Evolutionary conservation across 1,284 basidiomycete genomes (phyloP), one percentile per base, ranked within the genome.

Genomic region (Fomitopsis palustris): DNA sequence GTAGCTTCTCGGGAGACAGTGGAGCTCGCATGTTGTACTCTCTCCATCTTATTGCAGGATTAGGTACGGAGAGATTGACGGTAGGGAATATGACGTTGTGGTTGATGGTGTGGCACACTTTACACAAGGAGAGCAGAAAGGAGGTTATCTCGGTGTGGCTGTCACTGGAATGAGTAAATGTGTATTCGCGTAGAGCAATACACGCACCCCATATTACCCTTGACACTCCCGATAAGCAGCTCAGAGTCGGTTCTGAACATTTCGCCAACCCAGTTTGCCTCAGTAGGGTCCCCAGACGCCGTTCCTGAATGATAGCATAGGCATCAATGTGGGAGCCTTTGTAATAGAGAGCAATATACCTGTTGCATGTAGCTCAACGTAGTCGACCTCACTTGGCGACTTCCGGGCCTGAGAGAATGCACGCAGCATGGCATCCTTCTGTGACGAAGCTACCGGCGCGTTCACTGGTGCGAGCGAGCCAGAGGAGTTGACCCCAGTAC

Each of bases 291-390:
- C 0, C 81, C 81, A 16, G 69, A 70, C 21, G 76, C 73, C 1
- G 81, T 81, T 1, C 77, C 77, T 75, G 54, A 33, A 10, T 33
- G 31, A 10, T 33, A 6, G 31, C 6, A 33, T 10, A 33, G 31
- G 31, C 12, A 10, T 33, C 31, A 33, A 33, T 7, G 31, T 33
- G 31, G 12, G 12, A 6, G 12, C 12, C 6, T 33, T 10, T 7
- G 31, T 10, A 33, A 33, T 10, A 10, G 31, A 33, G 12, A 10
- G 7, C 12, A 41, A 35, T 10, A 37, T 43, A 72, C 79, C 81
- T 19, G 81, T 82, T 1, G 78, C 79, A 62, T 83, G 81, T 14
- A 77, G 54, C 65, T 83, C 81, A 0, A 81, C 66, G 62, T 70
- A 83, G 58, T 81, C 81, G 1, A 77, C 77, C 16, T 83, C 77